A percentile compares a stretch with the other conserved stretches of the same genome.
Conservation (phyloP, 2,329 filamentous ascomycete species). For the Chrysoporthe austroafricana region DNA sequence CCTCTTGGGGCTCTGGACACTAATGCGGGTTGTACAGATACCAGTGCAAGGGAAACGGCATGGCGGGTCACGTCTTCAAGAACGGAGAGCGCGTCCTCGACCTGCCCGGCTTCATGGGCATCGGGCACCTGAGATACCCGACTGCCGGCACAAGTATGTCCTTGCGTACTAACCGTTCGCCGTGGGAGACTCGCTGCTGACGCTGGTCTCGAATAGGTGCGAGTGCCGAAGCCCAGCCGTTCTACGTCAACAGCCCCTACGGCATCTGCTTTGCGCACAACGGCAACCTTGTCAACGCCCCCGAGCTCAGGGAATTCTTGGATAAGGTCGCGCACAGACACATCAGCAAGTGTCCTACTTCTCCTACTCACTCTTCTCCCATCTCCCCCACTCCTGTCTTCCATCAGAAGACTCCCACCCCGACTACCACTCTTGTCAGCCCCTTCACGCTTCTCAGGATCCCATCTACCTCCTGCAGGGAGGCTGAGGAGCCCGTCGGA, state of each 20-base stretch:
- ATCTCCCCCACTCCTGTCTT: neutral
- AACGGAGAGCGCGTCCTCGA: slow-evolving; percentile 75
- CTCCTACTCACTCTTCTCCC: neutral
- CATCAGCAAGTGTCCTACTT: slow-evolving; percentile 54
- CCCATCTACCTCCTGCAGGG: neutral
- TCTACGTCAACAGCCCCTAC: slow-evolving; percentile 88
- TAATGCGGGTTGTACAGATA: slow-evolving; percentile 10
- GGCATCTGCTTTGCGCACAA: slow-evolving; percentile 84
- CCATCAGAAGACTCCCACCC: neutral
- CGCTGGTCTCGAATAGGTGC: slow-evolving; percentile 7
- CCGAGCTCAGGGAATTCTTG: slow-evolving; percentile 70
- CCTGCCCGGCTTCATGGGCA: slow-evolving; percentile 83
- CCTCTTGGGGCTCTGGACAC: neutral
- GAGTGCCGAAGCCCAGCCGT: slow-evolving; percentile 87
- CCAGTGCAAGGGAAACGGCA: slow-evolving; percentile 88
- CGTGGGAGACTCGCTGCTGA: slow-evolving; percentile 7
- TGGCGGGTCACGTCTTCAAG: slow-evolving; percentile 76
- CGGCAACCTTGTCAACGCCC: slow-evolving; percentile 82
- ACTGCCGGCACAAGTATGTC: slow-evolving; percentile 73
- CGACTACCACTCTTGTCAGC: neutral
- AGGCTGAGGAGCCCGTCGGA: neutral
- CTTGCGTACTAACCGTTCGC: neutral
- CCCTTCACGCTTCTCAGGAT: neutral
- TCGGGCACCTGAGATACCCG: slow-evolving; percentile 86
- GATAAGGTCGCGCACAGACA: slow-evolving; percentile 81